Evolutionary conservation across 179 eudicot genomes (phyloP).

Genomic region (Silene noctiflora): DNA sequence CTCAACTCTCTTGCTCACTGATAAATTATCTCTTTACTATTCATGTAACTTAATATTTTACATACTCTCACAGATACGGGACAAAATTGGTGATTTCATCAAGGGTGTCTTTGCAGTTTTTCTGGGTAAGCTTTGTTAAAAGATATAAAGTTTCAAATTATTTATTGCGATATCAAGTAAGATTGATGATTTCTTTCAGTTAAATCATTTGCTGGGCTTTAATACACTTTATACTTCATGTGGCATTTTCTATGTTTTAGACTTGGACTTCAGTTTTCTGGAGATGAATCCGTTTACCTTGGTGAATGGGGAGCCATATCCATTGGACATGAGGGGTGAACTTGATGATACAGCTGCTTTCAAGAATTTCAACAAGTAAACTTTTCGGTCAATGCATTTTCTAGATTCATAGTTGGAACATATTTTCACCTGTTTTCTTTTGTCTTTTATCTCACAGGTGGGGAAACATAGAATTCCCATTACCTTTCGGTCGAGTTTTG

Average conservation of each 20-base stretch:
- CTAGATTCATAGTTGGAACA: neutral
- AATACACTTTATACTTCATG: neutral
- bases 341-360: constrained; percentile 90
- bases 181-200: neutral
- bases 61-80: constrained; percentile 44
- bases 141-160: neutral
- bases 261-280: constrained; percentile 78
- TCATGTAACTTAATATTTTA: neutral
- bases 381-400: neutral
- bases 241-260: constrained; percentile 24
- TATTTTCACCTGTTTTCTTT: neutral
- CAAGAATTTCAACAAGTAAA: constrained; percentile 77
- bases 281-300: constrained; percentile 92
- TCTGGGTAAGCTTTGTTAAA: constrained; percentile 41
- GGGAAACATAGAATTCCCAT: constrained; percentile 75
- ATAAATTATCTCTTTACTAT: neutral
- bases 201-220: neutral
- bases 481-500: constrained; percentile 78
- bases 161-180: neutral
- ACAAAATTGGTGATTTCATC: constrained; percentile 59
- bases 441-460: constrained; percentile 40
- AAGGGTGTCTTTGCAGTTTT: constrained; percentile 60
- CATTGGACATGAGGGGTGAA: constrained; percentile 90
- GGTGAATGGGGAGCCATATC: constrained; percentile 77
- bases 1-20: neutral